Percentiles rank a stretch among this genome's conserved stretches.
Evolutionary conservation across 805 yeast genomes (phyloP).

Genomic region (Lachancea lanzarotensis): DNA sequence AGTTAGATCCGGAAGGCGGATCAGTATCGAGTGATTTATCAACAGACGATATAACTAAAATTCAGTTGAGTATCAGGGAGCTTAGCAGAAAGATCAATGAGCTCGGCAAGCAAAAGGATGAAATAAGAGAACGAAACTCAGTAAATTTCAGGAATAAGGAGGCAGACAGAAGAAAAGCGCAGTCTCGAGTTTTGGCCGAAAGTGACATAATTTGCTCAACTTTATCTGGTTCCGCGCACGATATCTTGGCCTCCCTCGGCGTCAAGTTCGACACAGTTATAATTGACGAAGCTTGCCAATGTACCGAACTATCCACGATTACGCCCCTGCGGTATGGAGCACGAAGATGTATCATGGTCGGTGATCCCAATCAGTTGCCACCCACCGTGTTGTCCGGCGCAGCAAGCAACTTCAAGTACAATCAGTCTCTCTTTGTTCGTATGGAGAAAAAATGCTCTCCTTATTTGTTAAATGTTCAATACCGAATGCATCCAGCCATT

Average conservation of each 20-base stretch:
- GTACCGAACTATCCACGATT: constrained; percentile 86
- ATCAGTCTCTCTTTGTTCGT: constrained; percentile 88
- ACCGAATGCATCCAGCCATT: constrained; percentile 95
- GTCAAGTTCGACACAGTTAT: constrained; percentile 83
- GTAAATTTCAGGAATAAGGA: constrained; percentile 70
- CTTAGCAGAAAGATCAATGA: constrained; percentile 58
- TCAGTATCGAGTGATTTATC: constrained; percentile 41
- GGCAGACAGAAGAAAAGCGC: constrained; percentile 66
- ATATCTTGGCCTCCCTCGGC: constrained; percentile 65
- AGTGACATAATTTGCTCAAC: constrained; percentile 91
- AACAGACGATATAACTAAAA: constrained; percentile 40
- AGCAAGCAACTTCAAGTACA: constrained; percentile 75
- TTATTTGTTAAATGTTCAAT: constrained; percentile 78
- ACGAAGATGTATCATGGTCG: constrained; percentile 88
- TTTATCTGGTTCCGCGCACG: constrained; percentile 90
- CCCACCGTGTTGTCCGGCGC: constrained; percentile 91
- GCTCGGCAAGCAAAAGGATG: constrained; percentile 68
- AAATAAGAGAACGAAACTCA: constrained; percentile 65
- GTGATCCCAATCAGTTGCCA: constrained; percentile 97
- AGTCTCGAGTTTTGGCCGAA: constrained; percentile 59
- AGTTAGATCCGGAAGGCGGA: constrained; percentile 36
- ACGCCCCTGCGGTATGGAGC: constrained; percentile 92
- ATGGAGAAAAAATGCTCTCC: constrained; percentile 67
- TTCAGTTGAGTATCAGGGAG: constrained; percentile 47
- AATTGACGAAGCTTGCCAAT: constrained; percentile 96